Base-by-base conservation (phyloP, 2,329 filamentous ascomycete genomes). In the Aspergillus sp. region DNA sequence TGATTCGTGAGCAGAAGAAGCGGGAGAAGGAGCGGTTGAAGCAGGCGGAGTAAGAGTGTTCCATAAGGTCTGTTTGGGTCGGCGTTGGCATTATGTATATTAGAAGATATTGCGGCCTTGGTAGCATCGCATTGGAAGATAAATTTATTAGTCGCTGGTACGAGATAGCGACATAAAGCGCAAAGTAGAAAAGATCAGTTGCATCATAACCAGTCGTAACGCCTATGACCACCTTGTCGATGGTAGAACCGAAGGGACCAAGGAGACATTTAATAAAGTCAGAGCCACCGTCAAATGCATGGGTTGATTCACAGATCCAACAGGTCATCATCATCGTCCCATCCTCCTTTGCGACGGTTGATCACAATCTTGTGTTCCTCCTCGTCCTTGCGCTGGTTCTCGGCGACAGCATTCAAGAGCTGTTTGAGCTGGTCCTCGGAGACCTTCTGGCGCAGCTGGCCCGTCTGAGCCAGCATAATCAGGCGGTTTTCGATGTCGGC, bases 391-490 rank as follows among this genome's bases (percentile, higher is more conserved):
- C 70, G 71, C 73, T 85, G 80, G 60, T 84, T 88, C 66, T 96
- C 91, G 20, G 90, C 87, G 54, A 96, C 83, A 14, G 90, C 90
- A 57, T 85, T 88, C 58, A 99, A 76, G 52, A 99, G 80, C 60
- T 95, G 90, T 79, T 97, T 96, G 65, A 99, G 80, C 77, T 97
- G 92, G 45, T 87, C 85, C 74, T 99, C 94, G 1, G 88, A 93
- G 44, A 99, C 90, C 71, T 96, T 95, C 56, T 84, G 77, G 50
- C 90, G 80, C 63, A 99, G 79, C 78, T 97, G 94, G 20, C 93
- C 92, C 20, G 86, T 83, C 65, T 91, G 85, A 53, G 94, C 93
- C 52, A 99, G 83, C 85, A 87, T 91, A 72, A 99, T 92, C 51
- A 99, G 82, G 47, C 93, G 78, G 79, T 95, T 92, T 78, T 99